phyloP scores from a whole-genome alignment of 2,329 filamentous ascomycete species.

The Cladophialophora exuberans region DNA sequence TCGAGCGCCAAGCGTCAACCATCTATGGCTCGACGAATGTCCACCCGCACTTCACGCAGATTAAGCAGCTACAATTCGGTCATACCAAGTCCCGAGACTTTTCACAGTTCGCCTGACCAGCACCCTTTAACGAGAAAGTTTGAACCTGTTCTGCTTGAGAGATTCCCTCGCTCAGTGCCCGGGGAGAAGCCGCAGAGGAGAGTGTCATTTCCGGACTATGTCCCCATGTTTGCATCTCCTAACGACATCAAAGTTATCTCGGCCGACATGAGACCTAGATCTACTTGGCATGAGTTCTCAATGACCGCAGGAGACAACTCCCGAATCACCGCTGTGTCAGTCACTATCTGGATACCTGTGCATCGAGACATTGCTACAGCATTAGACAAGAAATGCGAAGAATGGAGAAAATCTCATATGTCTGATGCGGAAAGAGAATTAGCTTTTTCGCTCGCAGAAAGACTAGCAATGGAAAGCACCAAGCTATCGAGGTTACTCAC shows the following conservation, averaged over 20 bases:
- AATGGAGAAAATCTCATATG: slow-evolving; percentile 92
- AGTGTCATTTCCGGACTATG: slow-evolving; percentile 91
- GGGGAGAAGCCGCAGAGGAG: slow-evolving; percentile 78
- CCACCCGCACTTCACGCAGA: slow-evolving; percentile 79
- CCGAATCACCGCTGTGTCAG: slow-evolving; percentile 86
- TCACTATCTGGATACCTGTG: slow-evolving; percentile 91
- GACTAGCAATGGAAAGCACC: slow-evolving; percentile 83
- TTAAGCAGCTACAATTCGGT: slow-evolving; percentile 98
- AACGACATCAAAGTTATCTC: slow-evolving; percentile 98
- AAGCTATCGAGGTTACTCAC: slow-evolving; percentile 87
- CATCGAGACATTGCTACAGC: slow-evolving; percentile 80
- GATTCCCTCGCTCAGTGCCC: slow-evolving; percentile 84
- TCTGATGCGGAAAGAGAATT: slow-evolving; percentile 95
- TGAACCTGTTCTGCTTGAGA: slow-evolving; percentile 92
- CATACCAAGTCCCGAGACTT: slow-evolving; percentile 87
- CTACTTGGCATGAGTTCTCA: slow-evolving; percentile 98
- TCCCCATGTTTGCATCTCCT: slow-evolving; percentile 98
- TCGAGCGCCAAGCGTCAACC: slow-evolving; percentile 90
- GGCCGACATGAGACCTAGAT: slow-evolving; percentile 86
- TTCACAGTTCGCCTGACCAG: slow-evolving; percentile 89
- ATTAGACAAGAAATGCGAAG: slow-evolving; percentile 72
- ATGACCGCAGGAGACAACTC: slow-evolving; percentile 95
- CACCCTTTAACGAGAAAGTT: slow-evolving; percentile 92
- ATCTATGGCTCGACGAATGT: slow-evolving; percentile 71
- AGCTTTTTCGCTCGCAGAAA: slow-evolving; percentile 85